Evolutionary conservation across 2,329 filamentous ascomycete species (phyloP), one percentile per base, ranked within the genome.

Genomic region (Orbilia quercus): DNA sequence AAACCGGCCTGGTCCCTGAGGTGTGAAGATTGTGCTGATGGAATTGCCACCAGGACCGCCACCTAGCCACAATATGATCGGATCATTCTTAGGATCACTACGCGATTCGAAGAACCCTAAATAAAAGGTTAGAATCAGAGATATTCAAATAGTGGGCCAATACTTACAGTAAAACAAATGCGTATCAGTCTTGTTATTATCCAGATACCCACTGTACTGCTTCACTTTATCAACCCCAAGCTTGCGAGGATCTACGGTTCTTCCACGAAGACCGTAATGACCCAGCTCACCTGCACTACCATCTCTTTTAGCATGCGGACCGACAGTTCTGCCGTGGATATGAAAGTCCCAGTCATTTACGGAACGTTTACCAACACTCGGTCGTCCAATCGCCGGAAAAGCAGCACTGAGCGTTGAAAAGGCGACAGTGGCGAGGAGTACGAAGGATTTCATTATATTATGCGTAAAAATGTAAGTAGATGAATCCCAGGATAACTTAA

Each of bases 61-160:
- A 79, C 98, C 98, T 79, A 98, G 86, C 89, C 94, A 96, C 76
- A 96, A 86, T 60, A 98, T 89, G 50, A 98, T 92, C 54, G 95
- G 95, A 81, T 98, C 94, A 80, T 94, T 98, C 86, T 93, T 87
- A 77, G 95, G 94, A 82, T 99, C 92, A 79, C 97, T 97, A 79
- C 95, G 91, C 58, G 94, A 98, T 83, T 99, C 95, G 78, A 99
- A 99, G 88, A 98, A 98, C 95, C 92, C 92, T 96, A 23, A 51
- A 75, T 82, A 76, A 81, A 80, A 51, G 44, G 12, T 38, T 2
- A 12, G 28, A 2, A 1, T 6, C 25, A 31, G n/a, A 40, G 11
- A 40, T 12, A 6, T 14, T 40, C 36, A 16, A 40, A 3, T 16
- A 40, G 11, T 16, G 6, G n/a, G 36, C 31, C 31, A 16, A 31